Base-by-base conservation (phyloP, 2,329 filamentous ascomycete genomes). In the Parafenestella ontariensis region DNA sequence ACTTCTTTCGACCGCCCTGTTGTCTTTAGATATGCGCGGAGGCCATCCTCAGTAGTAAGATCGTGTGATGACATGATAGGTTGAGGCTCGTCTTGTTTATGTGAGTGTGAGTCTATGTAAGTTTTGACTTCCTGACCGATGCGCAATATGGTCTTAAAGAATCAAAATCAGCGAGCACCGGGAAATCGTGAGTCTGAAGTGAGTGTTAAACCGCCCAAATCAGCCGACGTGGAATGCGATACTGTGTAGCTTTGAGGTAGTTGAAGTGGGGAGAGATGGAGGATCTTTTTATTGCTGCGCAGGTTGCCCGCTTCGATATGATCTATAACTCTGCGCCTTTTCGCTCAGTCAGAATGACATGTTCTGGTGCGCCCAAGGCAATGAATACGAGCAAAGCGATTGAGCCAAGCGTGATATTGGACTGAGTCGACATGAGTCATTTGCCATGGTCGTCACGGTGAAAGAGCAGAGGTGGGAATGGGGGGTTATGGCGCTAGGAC, bases 391-490 rank as follows among this genome's bases (percentile, higher is more conserved):
- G 20, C 37, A 13, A 36, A 28, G 21, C 41, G 9, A 26, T 3
- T 26, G 24, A 20, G 41, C 5, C 17, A 5, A 28, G 5, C 6
- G 37, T 40, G 1, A 45, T 18, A 20, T 23, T 40, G 20, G 18
- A 6, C 53, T 67, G 62, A 67, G 54, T 40, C 39, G 20, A 54
- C 37, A 64, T 70, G 67, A 69, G 52, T 69, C 67, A 69, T 65
- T 51, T 54, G 57, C 58, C 54, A 60, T 62, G 62, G 33, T 20
- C 21, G 36, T 20, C 3, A 20, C n/a, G n/a, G 50, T 46, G 52
- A 49, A 24, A 40, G 54, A 9, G 33, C 36, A n/a, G 41, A 43
- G 21, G 41, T 29, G 29, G 47, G n/a, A n/a, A n/a, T n/a, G n/a
- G n/a, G n/a, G 39, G 40, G 13, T 17, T 2, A 2, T 10, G 18